Evolutionary conservation across 495 filamentous ascomycete species (phyloP).

Genomic region (Achaetomiella virescens): DNA sequence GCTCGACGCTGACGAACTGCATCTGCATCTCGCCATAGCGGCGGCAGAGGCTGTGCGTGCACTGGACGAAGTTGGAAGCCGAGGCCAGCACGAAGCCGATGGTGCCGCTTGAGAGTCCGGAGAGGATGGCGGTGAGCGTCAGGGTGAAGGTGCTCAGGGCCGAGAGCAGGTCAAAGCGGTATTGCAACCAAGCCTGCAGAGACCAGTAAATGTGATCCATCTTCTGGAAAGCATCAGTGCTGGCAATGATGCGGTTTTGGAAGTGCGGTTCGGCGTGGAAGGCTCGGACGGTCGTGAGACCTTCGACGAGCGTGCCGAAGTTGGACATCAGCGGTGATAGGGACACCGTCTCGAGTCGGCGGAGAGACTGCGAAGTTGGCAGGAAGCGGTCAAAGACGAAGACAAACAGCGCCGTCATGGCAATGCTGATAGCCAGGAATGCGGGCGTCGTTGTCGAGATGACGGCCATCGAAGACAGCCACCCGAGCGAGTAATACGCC

Average conservation of each 20-base stretch:
- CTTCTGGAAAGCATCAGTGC: constrained; percentile 77
- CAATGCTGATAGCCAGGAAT: constrained; percentile 64
- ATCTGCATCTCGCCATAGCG: constrained; percentile 79
- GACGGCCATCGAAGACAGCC: constrained; percentile 64
- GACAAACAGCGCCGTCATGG: constrained; percentile 57
- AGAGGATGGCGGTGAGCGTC: constrained; percentile 63
- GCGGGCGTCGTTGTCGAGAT: constrained; percentile 68
- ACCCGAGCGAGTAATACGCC: constrained; percentile 59
- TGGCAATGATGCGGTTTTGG: constrained; percentile 65
- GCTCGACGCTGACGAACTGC: constrained; percentile 83
- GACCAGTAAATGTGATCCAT: constrained; percentile 94
- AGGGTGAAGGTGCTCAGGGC: constrained; percentile 64
- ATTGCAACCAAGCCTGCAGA: constrained; percentile 73
- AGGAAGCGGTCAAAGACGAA: constrained; percentile 66
- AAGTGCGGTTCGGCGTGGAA: constrained; percentile 69
- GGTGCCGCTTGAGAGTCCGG: constrained; percentile 61
- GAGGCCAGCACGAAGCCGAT: constrained; percentile 69
- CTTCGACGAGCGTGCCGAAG: constrained; percentile 73
- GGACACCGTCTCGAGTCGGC: constrained; percentile 78
- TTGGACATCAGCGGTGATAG: constrained; percentile 78
- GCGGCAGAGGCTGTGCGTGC: constrained; percentile 66
- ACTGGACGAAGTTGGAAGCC: constrained; percentile 55
- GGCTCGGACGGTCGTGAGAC: constrained; percentile 71
- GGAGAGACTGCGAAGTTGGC: constrained; percentile 73
- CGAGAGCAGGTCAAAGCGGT: constrained; percentile 67